Percentiles rank a stretch among this genome's conserved stretches.
Conservation (phyloP, 108 stramenopile genomes). For the Skeletonema tropicum region DNA sequence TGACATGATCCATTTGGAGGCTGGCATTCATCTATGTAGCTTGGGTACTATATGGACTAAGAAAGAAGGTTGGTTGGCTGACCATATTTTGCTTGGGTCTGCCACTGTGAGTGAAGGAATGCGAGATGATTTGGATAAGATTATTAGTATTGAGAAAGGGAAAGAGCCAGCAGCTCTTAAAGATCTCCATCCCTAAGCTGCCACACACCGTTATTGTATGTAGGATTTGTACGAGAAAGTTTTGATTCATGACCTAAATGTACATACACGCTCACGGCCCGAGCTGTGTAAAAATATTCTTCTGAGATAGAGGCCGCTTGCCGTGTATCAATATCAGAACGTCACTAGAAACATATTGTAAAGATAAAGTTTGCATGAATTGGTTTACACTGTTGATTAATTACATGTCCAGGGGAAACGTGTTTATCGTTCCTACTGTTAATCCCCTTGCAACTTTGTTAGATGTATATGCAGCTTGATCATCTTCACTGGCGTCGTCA, state of each 20-base stretch:
- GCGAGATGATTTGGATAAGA: conserved; percentile 25
- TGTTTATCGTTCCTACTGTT: background rate
- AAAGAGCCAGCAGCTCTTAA: conserved; percentile 8
- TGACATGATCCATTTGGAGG: conserved; percentile 29
- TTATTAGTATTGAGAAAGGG: conserved; percentile 16
- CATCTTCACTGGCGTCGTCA: conserved; percentile 1
- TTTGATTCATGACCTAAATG: background rate
- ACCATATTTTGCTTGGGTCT: conserved; percentile 49
- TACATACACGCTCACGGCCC: background rate
- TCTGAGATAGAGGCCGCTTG: background rate
- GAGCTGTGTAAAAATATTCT: background rate
- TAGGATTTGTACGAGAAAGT: background rate
- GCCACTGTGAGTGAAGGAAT: conserved; percentile 10
- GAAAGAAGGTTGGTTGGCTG: conserved; percentile 42
- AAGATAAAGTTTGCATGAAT: background rate
- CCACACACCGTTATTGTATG: background rate
- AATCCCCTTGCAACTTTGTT: background rate
- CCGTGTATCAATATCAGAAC: conserved; percentile 1
- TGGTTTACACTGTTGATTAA: too few relatives aligned
- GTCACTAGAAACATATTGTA: background rate
- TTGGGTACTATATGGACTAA: conserved; percentile 56
- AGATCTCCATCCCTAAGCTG: conserved; percentile 4
- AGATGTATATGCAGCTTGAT: background rate
- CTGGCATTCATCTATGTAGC: conserved; percentile 33
- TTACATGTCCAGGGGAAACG: background rate